Evolutionary conservation across 2,329 filamentous ascomycete species (phyloP).

Genomic region (Lithohypha guttulata): DNA sequence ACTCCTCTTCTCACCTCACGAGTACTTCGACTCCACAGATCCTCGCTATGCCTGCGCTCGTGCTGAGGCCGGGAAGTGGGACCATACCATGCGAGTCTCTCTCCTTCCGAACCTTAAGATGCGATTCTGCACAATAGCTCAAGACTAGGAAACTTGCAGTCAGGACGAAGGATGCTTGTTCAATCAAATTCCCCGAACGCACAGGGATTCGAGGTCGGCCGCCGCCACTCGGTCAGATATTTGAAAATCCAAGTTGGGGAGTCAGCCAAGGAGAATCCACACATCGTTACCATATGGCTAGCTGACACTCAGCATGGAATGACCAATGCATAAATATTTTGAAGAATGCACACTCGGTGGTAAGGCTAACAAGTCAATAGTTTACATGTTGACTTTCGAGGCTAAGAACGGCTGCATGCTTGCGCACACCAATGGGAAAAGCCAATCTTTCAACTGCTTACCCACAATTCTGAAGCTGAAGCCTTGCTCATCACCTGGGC

Average conservation of each 20-base stretch:
- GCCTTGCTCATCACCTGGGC: too few relatives aligned
- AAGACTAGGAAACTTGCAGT: neutral
- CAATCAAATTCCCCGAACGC: neutral
- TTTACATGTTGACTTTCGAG: neutral
- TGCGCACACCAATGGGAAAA: slow-evolving; percentile 3
- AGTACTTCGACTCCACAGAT: too few relatives aligned
- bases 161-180: neutral
- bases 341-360: slow-evolving; percentile 2
- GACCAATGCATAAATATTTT: neutral
- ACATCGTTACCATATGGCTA: neutral
- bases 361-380: slow-evolving; percentile 8
- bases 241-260: neutral
- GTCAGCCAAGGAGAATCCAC: neutral
- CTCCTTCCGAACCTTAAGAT: too few relatives aligned
- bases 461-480: too few relatives aligned
- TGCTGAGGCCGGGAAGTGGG: too few relatives aligned
- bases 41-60: too few relatives aligned
- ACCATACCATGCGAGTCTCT: too few relatives aligned
- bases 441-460: too few relatives aligned
- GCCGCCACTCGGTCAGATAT: neutral
- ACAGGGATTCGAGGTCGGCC: neutral
- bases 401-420: slow-evolving; percentile 4
- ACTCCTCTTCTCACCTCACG: neutral
- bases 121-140: too few relatives aligned
- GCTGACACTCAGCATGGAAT: neutral